A percentile compares a stretch with the other conserved stretches of the same genome.
These are phyloP conservation scores for Fusarium transvaalense DNA, from an alignment of 2,329 filamentous ascomycete species.

Conservation along the genomic window DNA sequence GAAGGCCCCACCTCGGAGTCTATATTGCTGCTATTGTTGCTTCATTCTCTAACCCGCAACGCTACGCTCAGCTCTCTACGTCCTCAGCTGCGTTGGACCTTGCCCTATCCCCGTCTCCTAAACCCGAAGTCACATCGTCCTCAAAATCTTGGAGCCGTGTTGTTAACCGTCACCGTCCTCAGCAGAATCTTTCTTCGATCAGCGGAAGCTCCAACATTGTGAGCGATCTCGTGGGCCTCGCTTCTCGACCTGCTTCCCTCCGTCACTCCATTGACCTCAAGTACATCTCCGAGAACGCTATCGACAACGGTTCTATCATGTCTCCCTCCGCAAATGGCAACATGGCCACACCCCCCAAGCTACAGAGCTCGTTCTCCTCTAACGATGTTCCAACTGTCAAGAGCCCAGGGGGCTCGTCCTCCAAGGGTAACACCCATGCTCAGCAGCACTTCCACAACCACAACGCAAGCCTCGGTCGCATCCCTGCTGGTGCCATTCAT, in stretches of 20 bases:
- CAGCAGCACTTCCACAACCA: constrained; percentile 79
- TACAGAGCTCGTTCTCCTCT: constrained; percentile 90
- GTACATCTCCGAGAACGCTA: constrained; percentile 61
- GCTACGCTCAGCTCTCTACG: constrained; percentile 74
- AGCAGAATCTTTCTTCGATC: constrained; percentile 68
- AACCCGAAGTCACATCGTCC: constrained; percentile 63
- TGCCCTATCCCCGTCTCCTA: constrained; percentile 76
- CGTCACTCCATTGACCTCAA: constrained; percentile 70
- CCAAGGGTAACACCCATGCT: constrained; percentile 69
- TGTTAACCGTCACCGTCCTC: constrained; percentile 76
- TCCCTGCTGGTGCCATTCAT: constrained; percentile 74
- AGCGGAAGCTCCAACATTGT: constrained; percentile 57
- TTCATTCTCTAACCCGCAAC: constrained; percentile 52
- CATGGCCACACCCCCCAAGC: constrained; percentile 75
- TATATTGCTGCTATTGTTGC: constrained; percentile 36
- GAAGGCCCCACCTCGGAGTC: constrained; percentile 11
- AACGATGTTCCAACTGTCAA: constrained; percentile 91
- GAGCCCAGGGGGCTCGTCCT: constrained; percentile 66
- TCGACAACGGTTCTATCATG: constrained; percentile 56
- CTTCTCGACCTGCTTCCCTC: constrained; percentile 62
- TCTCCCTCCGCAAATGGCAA: constrained; percentile 63
- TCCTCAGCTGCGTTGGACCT: constrained; percentile 86
- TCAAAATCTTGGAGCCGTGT: constrained; percentile 68
- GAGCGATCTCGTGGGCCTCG: constrained; percentile 62
- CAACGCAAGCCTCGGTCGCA: constrained; percentile 84